These are phyloP conservation scores for Drechslera avenae DNA, from an alignment of 2,329 filamentous ascomycete genomes.

Conservation along the genomic window DNA sequence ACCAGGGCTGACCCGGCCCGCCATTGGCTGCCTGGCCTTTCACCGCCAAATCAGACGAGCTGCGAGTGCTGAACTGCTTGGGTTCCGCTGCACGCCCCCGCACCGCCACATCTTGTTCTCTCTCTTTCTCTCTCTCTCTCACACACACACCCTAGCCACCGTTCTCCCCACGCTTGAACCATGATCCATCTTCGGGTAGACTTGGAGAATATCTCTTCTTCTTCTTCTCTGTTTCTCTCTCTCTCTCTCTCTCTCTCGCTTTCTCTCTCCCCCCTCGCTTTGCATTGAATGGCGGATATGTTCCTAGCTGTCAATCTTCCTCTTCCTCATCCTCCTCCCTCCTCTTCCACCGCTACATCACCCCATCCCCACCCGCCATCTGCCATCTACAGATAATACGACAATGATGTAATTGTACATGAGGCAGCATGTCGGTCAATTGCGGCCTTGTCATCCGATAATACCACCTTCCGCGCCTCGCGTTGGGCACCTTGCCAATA, in stretches of 20 bases:
- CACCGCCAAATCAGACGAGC: slow-evolving; percentile 6
- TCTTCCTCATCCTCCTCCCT: too few relatives aligned
- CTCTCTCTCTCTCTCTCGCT: too few relatives aligned
- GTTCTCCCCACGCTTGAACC: too few relatives aligned
- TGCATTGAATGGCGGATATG: too few relatives aligned
- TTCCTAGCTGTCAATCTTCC: too few relatives aligned
- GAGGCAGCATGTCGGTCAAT: slow-evolving; percentile 8
- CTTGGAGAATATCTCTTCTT: too few relatives aligned
- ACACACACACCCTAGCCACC: too few relatives aligned
- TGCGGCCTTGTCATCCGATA: not conserved
- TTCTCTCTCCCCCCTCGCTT: too few relatives aligned
- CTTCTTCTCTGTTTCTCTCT: too few relatives aligned
- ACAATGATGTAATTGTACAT: not conserved
- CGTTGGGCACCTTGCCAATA: not conserved
- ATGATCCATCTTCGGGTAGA: too few relatives aligned
- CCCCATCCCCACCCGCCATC: not conserved
- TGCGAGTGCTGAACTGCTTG: slow-evolving; percentile 2
- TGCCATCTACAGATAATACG: not conserved
- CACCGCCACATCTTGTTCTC: slow-evolving; percentile 7
- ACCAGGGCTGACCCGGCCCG: not conserved
- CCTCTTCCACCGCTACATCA: not conserved
- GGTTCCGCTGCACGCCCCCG: not conserved
- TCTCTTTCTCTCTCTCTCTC: too few relatives aligned
- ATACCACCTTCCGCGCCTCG: not conserved
- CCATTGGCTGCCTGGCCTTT: slow-evolving; percentile 2